Conservation (phyloP, 495 filamentous ascomycete species). For the Xylaria venustula region DNA sequence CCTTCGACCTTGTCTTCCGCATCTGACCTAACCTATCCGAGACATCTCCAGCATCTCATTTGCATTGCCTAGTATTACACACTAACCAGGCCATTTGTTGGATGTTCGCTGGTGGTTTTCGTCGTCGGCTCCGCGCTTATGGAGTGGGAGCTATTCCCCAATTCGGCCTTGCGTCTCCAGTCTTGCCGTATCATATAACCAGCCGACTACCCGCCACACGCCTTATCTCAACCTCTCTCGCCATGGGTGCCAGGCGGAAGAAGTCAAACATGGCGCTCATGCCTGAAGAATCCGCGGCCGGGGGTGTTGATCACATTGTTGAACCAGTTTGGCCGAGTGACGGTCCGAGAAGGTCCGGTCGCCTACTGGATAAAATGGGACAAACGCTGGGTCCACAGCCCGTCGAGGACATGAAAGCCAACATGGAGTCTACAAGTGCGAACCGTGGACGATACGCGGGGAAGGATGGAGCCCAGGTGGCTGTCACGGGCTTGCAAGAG, state of each 20-base stretch:
- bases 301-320: neutral
- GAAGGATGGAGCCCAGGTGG: neutral
- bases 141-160: slow-evolving; percentile 1
- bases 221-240: neutral
- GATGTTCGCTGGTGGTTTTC: slow-evolving; percentile 14
- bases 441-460: neutral
- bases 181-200: slow-evolving; percentile 9
- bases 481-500: slow-evolving; percentile 23
- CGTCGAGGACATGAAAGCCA: neutral
- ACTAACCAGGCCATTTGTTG: too few relatives aligned
- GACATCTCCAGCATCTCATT: too few relatives aligned
- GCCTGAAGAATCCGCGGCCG: neutral
- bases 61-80: too few relatives aligned
- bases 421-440: slow-evolving; percentile 4
- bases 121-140: slow-evolving; percentile 17
- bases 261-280: slow-evolving; percentile 14
- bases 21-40: too few relatives aligned
- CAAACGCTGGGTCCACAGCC: neutral
- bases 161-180: slow-evolving; percentile 4
- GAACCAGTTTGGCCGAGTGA: neutral
- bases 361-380: slow-evolving; percentile 13
- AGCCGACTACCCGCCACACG: neutral
- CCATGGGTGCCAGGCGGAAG: slow-evolving; percentile 22
- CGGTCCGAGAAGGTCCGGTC: slow-evolving; percentile 20
- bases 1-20: too few relatives aligned